Evolutionary conservation across 495 filamentous ascomycete species (phyloP), one percentile per base, ranked within the genome.

Genomic region (Talaromyces nanjingensis): DNA sequence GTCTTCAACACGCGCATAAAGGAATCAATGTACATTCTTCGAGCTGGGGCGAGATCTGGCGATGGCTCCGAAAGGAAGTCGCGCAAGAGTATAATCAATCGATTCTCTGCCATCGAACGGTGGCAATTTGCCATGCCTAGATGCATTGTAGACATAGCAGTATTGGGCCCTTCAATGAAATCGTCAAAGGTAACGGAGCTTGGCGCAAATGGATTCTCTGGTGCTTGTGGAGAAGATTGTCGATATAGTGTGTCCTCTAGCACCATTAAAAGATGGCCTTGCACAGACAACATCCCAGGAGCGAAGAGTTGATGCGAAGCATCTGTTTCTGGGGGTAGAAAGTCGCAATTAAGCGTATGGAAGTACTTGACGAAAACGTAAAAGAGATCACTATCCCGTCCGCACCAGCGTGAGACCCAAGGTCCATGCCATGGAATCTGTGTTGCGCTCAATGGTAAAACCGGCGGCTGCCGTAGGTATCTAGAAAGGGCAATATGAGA

Each of bases 331-430:
- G 80, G 65, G 0, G 91, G 90, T 56, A 96, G 77, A 69, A 92
- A 93, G 64, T 96, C 91, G 27, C 88, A 86, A 45, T 89, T 83
- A 6, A 98, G 76, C 54, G 93, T 86, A 71, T 96, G 89, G 66
- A 90, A 94, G 71, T 94, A 87, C 76, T 96, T 97, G 73, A 88
- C 86, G 73, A 98, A 98, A 16, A 97, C 87, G 76, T 90, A 98
- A 69, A 98, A 91, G 54, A 98, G 77, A 75, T 97, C 94, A 12
- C 89, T 96, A 66, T 98, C 94, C 18, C 87, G 85, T 8, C 94
- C 94, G 66, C 83, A 86, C 94, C 94, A 98, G 58, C 92, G 85
- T 31, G 85, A 83, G 5, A 88, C 77, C 94, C 94, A 98, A 0
- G 87, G 87, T 4, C 93, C 91, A 68, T 89, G 81, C 93, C 93